Evolutionary conservation across 2,329 filamentous ascomycete genomes (phyloP), one percentile per base, ranked within the genome.

Genomic region (Stachybotrys echinatus): DNA sequence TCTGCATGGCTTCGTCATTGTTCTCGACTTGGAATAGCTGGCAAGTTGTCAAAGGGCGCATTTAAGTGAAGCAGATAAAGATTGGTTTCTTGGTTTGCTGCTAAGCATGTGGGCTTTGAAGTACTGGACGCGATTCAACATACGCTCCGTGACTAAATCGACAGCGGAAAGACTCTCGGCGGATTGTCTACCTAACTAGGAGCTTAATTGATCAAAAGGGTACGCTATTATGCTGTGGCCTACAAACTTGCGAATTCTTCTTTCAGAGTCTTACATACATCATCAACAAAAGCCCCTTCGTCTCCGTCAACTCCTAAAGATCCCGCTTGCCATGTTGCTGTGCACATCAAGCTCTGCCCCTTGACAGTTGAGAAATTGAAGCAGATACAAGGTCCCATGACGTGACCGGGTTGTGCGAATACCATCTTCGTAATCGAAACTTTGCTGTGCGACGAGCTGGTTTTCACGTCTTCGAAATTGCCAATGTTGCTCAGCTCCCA

Each of bases 401-500:
- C 51, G 23, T 55, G 52, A n/a, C 58, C 50, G 2, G 60, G 57
- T 37, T 62, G 60, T 23, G 53, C 48, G 53, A 62, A 62, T 3
- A 59, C 46, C 54, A 62, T 51, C 3, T 55, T 52, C 0, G 45
- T 56, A 14, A 62, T 48, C 3, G 12, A 6, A 10, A 39, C 31
- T 52, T 23, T 43, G 49, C 8, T 23, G 21, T 12, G 37, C 27
- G 48, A 38, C 3, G 37, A 40, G 3, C 42, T 3, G 6, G 12
- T 19, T 12, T 27, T 23, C 8, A 48, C 49, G 8, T 55, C 51
- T 3, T 49, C 21, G 40, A 61, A 54, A 5, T 23, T 39, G 3
- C 59, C 59, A 8, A 61, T 46, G 14, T 62, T 62, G 47, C 60
- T 62, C 17, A 61, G 20, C 4, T 56, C 58, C 7, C 54, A 55